Evolutionary conservation across 139 green algal species (phyloP).

Genomic region (Volvox africanus): DNA sequence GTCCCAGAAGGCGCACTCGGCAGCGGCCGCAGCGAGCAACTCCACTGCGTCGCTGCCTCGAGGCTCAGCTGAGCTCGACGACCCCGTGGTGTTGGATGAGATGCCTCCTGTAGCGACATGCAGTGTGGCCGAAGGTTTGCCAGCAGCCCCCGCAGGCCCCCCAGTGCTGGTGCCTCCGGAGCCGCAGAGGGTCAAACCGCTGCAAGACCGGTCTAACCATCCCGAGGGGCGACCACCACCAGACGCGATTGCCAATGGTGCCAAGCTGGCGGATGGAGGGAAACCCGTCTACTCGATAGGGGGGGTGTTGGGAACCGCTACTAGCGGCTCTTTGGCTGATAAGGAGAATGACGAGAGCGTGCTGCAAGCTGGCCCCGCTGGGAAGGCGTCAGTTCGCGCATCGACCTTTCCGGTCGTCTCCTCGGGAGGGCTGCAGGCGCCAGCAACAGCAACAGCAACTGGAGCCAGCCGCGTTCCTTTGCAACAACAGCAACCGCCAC

Average conservation of each 20-base stretch:
- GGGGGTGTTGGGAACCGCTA: no score
- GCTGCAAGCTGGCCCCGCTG: neutral
- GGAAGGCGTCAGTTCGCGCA: neutral
- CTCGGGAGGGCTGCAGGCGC: neutral
- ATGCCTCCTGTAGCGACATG: constrained; percentile 1
- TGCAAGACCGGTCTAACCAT: constrained; percentile 17
- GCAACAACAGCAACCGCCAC: neutral
- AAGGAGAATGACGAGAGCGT: neutral
- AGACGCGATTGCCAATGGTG: neutral
- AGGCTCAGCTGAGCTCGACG: neutral
- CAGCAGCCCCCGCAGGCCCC: no score
- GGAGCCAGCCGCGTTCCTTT: neutral
- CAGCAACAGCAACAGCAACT: neutral
- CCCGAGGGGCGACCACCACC: neutral
- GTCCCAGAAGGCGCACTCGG: neutral
- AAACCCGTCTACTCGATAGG: no score
- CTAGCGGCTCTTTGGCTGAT: neutral
- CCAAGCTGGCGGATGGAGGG: no score
- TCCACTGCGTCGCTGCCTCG: neutral
- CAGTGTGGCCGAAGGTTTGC: neutral
- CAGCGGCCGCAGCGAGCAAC: neutral
- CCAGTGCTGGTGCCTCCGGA: neutral
- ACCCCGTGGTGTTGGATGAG: constrained; percentile 4
- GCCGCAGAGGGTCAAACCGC: neutral
- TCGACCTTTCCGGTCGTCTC: neutral